Evolutionary conservation across 1,284 basidiomycete genomes (phyloP).

Genomic region (Leccinum subrobustum): DNA sequence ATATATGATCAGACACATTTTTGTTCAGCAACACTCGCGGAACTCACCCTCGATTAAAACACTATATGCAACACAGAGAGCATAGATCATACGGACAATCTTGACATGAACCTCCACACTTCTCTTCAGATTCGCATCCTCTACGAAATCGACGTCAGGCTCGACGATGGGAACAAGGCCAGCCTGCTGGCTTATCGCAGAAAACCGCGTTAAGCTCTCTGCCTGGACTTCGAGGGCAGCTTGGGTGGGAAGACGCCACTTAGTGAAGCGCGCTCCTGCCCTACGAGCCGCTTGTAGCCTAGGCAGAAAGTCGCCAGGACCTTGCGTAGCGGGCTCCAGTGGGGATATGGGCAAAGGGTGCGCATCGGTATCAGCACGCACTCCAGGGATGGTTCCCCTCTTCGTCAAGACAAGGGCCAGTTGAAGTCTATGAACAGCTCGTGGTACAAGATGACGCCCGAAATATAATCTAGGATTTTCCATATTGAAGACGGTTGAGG

Average conservation of each 20-base stretch:
- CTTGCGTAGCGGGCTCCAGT: conserved; percentile 48
- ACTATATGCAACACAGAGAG: conserved; percentile 43
- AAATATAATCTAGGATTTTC: conserved; percentile 41
- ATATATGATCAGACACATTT: background rate
- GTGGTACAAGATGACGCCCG: conserved; percentile 49
- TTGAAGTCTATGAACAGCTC: conserved; percentile 48
- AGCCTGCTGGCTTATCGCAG: conserved; percentile 47
- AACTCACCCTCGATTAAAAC: conserved; percentile 49
- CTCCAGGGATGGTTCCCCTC: conserved; percentile 49
- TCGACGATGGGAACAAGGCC: conserved; percentile 54
- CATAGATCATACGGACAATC: conserved; percentile 45
- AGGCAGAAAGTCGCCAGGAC: conserved; percentile 46
- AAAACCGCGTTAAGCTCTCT: conserved; percentile 44
- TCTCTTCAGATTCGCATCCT: conserved; percentile 44
- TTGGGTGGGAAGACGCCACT: conserved; percentile 46
- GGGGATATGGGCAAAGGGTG: conserved; percentile 45
- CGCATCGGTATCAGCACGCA: conserved; percentile 51
- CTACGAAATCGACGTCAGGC: conserved; percentile 52
- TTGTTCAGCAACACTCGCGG: background rate
- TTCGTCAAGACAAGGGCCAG: conserved; percentile 41
- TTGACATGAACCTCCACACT: conserved; percentile 49
- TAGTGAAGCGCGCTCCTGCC: conserved; percentile 50
- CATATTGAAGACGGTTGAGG: background rate
- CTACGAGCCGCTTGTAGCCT: conserved; percentile 43
- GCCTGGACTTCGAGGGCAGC: conserved; percentile 44